Base-by-base conservation (phyloP, 352 stramenopile genomes). In the Globisporangium nagaii region DNA sequence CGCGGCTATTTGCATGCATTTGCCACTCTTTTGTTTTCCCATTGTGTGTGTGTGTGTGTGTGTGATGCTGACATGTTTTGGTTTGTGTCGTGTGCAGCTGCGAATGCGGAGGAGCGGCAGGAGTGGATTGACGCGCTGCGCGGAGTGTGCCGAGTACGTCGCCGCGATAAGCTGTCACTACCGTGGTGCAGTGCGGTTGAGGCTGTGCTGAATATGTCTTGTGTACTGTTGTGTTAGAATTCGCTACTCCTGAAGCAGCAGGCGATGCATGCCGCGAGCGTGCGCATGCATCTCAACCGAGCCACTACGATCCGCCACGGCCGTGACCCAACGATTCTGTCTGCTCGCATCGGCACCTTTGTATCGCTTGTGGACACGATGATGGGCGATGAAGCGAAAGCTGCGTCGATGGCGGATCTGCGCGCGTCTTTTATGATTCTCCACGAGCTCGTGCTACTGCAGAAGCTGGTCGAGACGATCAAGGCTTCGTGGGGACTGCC, bases 371-470 rank as follows among this genome's bases (percentile, higher is more conserved):
- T 31, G 17, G 39, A 17, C 8, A 58, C 53, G 12, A 43, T 65
- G 25, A 34, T 65, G 17, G 24, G 27, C 27, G 52, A 63, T 24
- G 49, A 65, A 19, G 24, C 42, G 11, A 58, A 40, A 31, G 44
- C 43, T 15, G 42, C 34, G 22, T 48, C 57, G 28, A 47, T 54
- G 17, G 44, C 34, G n/a, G 79, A 89, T 51, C 46, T 89, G 22
- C 74, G 79, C 3, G 64, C 79, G 17, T 84, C 79, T 9, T 89
- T 89, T 52, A 77, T 87, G 39, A 65, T 82, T 48, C 71, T 89
- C 31, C 79, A 89, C 45, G 79, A 89, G 50, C 77, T 87, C 41
- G 54, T 84, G 10, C 45, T 89, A 12, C 58, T 89, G 13, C 78
- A 85, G 42, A 71, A 78, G n/a, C 68, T 89, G 0, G 42, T 89